Conservation (phyloP, 208 protist species). For the Herpetomonas samuelpessoai region DNA sequence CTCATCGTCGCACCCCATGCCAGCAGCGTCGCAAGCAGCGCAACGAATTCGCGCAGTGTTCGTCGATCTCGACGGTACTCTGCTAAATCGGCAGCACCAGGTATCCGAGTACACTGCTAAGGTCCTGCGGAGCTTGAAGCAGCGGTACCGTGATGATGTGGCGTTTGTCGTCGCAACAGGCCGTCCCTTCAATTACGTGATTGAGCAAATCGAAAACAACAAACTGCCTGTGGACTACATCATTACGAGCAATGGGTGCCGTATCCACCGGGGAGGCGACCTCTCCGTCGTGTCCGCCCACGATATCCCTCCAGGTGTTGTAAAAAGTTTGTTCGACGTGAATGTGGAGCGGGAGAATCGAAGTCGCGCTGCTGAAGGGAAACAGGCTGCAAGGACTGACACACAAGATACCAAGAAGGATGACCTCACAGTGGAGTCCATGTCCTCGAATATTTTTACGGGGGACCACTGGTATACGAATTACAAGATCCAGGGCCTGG, state of each 20-base stretch:
- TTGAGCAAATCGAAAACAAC: slow-evolving; percentile 39
- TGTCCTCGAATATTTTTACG: not conserved
- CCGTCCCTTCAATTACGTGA: slow-evolving; percentile 58
- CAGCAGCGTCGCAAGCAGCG: not conserved
- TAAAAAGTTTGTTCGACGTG: slow-evolving; percentile 49
- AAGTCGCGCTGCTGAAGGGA: slow-evolving; percentile 1
- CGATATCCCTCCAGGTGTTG: slow-evolving; percentile 32
- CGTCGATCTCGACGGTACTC: slow-evolving; percentile 68
- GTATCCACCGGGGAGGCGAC: slow-evolving; percentile 39
- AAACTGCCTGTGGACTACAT: slow-evolving; percentile 50
- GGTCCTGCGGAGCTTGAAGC: slow-evolving; percentile 27
- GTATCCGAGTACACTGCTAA: slow-evolving; percentile 27
- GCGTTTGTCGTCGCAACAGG: slow-evolving; percentile 66
- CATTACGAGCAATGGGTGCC: slow-evolving; percentile 75
- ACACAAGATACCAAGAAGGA: not conserved
- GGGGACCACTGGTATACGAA: not conserved
- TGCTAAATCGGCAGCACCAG: slow-evolving; percentile 34
- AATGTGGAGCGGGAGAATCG: slow-evolving; percentile 3
- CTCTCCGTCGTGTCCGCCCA: slow-evolving; percentile 24
- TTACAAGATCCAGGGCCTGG: not conserved
- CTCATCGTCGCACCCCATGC: too few species aligned
- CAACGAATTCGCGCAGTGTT: slow-evolving; percentile 37
- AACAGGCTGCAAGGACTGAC: too few species aligned
- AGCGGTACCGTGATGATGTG: slow-evolving; percentile 11
- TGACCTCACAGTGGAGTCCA: not conserved